Evolutionary conservation across 2,329 filamentous ascomycete genomes (phyloP).

Genomic region (Monascus ruber): DNA sequence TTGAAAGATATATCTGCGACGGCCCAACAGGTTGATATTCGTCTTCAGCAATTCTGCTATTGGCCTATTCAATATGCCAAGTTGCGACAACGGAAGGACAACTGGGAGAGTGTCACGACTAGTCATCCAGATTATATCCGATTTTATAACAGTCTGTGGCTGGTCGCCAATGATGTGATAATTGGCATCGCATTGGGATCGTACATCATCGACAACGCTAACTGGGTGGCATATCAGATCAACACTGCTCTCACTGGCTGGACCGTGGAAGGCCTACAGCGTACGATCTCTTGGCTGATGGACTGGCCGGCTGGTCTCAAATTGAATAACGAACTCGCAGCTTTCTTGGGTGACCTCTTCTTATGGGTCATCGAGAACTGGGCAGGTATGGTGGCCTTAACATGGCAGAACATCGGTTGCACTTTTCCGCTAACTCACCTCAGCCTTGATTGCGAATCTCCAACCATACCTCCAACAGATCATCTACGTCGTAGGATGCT

Average conservation of each 20-base stretch:
- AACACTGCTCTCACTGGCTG: conserved; percentile 65
- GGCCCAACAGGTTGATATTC: conserved; percentile 93
- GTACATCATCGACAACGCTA: conserved; percentile 91
- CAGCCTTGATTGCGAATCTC: conserved; percentile 64
- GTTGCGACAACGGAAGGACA: conserved; percentile 72
- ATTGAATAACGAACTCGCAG: conserved; percentile 82
- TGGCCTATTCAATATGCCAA: conserved; percentile 97
- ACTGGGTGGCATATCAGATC: conserved; percentile 70
- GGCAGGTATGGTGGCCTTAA: conserved; percentile 52
- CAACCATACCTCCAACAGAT: conserved; percentile 72
- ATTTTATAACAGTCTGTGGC: conserved; percentile 97
- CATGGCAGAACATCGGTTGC: not conserved
- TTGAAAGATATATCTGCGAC: conserved; percentile 94
- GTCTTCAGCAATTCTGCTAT: conserved; percentile 95
- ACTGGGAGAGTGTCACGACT: conserved; percentile 91
- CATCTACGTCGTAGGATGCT: conserved; percentile 87
- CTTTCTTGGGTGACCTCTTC: conserved; percentile 91
- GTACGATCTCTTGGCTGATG: conserved; percentile 92
- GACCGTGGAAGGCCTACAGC: conserved; percentile 76
- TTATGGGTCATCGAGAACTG: conserved; percentile 98
- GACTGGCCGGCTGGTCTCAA: conserved; percentile 91
- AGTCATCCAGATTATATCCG: conserved; percentile 97
- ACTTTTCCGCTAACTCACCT: conserved; percentile 6
- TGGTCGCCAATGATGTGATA: conserved; percentile 96
- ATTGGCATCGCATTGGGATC: conserved; percentile 94